Evolutionary conservation across 768 basidiomycete species (phyloP), one percentile per base, ranked within the genome.

Genomic region (Kondoa malvinella): DNA sequence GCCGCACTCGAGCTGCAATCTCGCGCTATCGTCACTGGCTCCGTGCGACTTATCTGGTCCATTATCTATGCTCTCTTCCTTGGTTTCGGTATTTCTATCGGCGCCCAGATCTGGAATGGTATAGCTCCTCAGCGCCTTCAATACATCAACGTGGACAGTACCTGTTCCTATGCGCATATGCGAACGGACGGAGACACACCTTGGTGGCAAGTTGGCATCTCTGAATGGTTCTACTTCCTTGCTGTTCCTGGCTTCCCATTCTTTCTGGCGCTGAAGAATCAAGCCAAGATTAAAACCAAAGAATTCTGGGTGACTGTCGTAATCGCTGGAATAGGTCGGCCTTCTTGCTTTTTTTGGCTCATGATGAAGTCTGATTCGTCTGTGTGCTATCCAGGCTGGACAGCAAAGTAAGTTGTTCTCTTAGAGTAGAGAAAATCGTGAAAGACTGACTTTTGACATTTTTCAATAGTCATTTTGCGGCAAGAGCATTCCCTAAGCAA

Each of bases 81-180:
- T 4, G 86, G 86, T 0, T 88, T 92, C 74, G 89, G 90, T 2
- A 83, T 90, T 12, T 83, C 87, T 0, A 87, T 91, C 59, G 88
- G 89, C 2, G 85, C 84, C 0, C 81, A 87, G 69, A 74, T 87
- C 1, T 92, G 83, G 73, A 77, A 82, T 63, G 81, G 80, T 66
- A 81, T 88, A 34, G 81, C 61, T 17, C 61, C 29, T 50, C 12
- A 50, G 21, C 40, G 40, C 8, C 21, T 50, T 8, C 40, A 50
- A 79, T 14, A 83, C 81, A 4, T 78, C 81, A 15, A 81, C 15
- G 73, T 80, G 61, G 87, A 89, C 73, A 84, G 86, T 72, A 74
- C 76, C 0, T 92, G 89, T 21, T 50, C 40, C 21, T 8, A 8
- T 8, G 40, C 40, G 8, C 40, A 50, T 50, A 50, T 21, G 8